These are phyloP conservation scores for Parietaria judaica DNA, from an alignment of 306 rosid species.

Conservation along the genomic window DNA sequence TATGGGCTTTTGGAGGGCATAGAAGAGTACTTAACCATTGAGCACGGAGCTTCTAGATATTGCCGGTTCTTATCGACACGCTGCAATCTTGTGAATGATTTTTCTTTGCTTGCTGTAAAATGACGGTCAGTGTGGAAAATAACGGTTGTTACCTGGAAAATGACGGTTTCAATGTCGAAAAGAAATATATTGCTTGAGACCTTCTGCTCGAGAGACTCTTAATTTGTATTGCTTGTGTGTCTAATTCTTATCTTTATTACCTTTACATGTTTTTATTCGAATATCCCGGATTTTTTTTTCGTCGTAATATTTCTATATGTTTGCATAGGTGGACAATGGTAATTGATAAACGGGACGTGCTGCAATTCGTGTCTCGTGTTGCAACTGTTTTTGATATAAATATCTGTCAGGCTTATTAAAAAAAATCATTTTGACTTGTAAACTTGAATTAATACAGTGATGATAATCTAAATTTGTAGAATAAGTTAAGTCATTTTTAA, in stretches of 20 bases:
- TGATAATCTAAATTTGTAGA: too few relatives aligned
- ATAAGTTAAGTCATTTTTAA: too few relatives aligned
- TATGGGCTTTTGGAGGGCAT: constrained; percentile 63
- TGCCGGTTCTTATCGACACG: constrained; percentile 15
- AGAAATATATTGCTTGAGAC: constrained; percentile 10
- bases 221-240: neutral
- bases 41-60: neutral
- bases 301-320: too few relatives aligned
- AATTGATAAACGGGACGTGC: too few relatives aligned
- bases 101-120: constrained; percentile 22
- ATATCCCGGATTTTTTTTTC: too few relatives aligned
- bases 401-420: too few relatives aligned
- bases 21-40: constrained; percentile 30
- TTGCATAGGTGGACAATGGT: too few relatives aligned
- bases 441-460: too few relatives aligned
- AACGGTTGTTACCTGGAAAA: constrained; percentile 2
- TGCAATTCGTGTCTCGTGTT: too few relatives aligned
- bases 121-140: neutral
- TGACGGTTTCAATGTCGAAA: constrained; percentile 8
- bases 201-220: constrained; percentile 8
- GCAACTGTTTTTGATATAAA: too few relatives aligned
- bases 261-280: neutral
- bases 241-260: neutral
- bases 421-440: too few relatives aligned
- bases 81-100: constrained; percentile 6